Evolutionary conservation across 2,329 filamentous ascomycete genomes (phyloP).

Genomic region (Epichloe hybrida): DNA sequence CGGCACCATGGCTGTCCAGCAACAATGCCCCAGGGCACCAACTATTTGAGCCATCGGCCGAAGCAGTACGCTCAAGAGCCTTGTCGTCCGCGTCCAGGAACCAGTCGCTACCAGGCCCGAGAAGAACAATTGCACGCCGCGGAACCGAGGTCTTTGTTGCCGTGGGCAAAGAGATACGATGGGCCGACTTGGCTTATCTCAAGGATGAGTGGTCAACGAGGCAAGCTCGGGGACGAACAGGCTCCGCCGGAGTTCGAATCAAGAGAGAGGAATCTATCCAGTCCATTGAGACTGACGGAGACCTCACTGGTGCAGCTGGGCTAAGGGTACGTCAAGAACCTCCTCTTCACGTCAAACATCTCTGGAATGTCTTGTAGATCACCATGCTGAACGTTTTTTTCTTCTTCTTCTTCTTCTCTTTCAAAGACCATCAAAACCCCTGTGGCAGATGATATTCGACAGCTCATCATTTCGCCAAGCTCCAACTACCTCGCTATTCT

Average conservation of each 20-base stretch:
- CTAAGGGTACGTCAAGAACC: conserved; percentile 19
- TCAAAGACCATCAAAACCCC: conserved; percentile 57
- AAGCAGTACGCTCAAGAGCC: conserved; percentile 25
- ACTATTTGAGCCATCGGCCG: conserved; percentile 49
- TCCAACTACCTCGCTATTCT: conserved; percentile 72
- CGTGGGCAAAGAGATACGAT: conserved; percentile 78
- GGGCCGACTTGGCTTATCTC: conserved; percentile 70
- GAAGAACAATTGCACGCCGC: conserved; percentile 60
- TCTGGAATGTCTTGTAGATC: background rate
- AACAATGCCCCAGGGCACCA: conserved; percentile 58
- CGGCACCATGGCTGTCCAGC: conserved; percentile 73
- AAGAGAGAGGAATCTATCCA: conserved; percentile 34
- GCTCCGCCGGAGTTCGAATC: conserved; percentile 21
- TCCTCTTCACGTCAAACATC: background rate
- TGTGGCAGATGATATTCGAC: conserved; percentile 68
- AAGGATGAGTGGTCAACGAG: conserved; percentile 43
- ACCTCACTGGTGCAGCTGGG: conserved; percentile 16
- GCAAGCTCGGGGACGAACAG: conserved; percentile 16
- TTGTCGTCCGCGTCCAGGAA: conserved; percentile 27
- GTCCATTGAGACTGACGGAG: conserved; percentile 20
- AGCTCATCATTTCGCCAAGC: conserved; percentile 73
- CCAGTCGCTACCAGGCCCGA: conserved; percentile 33
- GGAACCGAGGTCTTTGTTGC: conserved; percentile 84
- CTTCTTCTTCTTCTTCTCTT: background rate
- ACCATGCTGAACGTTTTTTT: conserved; percentile 2